Evolutionary conservation across 345 rosid genomes (phyloP), one percentile per base, ranked within the genome.

Genomic region (Kernera saxatilis): DNA sequence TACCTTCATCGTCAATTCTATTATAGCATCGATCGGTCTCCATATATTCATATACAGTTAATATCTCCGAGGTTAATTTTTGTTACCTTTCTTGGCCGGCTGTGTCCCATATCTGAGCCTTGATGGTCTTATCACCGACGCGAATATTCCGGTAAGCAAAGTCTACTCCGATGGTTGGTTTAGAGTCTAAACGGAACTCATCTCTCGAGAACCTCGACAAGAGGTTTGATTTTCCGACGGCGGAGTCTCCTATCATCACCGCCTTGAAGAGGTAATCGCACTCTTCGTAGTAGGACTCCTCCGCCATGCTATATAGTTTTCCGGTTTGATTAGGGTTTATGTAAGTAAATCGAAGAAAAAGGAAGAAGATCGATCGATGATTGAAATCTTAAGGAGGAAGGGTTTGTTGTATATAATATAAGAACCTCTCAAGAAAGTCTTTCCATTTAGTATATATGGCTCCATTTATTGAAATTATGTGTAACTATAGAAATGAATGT

Each of bases 71-170:
- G 27, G 61, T 44, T 64, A 30, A 63, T 44, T 32, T 15, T 5
- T 8, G 57, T 2, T 82, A 91, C 97, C 97, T 87, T 84, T 91
- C 97, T 77, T 91, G 95, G 27, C 97, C 95, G 41, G 97, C 97
- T 4, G 97, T 91, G 74, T 91, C 97, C 97, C 97, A 91, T 59
- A 91, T 83, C 66, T 91, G 97, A 71, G 95, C 88, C 49, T 87
- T 91, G 85, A 91, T 83, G 78, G 87, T 80, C 79, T 91, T 91
- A 29, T 83, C 93, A 3, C 68, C 86, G 4, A 91, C 83, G 23
- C 53, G 77, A 18, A 91, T 80, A 65, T 82, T 89, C 69, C 93
- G 76, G 76, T 86, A 89, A 57, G 96, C 96, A 52, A 91, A 91
- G 62, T 91, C 97, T 45, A 91, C 97, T 1, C 97, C 96, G 5